phyloP scores from a whole-genome alignment of 768 basidiomycete genomes.

The Paxillus rubicundulus region DNA sequence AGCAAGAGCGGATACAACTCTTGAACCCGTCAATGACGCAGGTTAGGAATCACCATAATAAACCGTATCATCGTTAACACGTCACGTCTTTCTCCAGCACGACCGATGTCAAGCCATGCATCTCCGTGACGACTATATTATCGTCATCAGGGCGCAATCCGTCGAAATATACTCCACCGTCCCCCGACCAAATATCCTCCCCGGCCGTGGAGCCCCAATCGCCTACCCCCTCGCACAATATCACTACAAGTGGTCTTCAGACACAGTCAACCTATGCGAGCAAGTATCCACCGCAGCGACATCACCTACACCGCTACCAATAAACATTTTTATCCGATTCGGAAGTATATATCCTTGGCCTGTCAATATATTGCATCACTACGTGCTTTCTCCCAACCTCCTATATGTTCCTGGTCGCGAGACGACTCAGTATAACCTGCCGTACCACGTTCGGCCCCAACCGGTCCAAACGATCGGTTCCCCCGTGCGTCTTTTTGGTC shows the following conservation, averaged over 20 bases:
- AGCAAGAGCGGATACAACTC: slow-evolving; percentile 33
- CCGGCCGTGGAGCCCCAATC: slow-evolving; percentile 14
- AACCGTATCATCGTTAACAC: background rate
- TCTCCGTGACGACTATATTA: slow-evolving; percentile 40
- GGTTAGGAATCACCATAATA: slow-evolving; percentile 21
- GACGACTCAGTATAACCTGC: slow-evolving; percentile 37
- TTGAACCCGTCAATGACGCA: slow-evolving; percentile 32
- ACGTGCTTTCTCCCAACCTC: slow-evolving; percentile 46
- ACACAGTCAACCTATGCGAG: slow-evolving; percentile 43
- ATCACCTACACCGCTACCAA: slow-evolving; percentile 21
- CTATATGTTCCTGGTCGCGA: slow-evolving; percentile 25
- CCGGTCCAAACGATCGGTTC: slow-evolving; percentile 44
- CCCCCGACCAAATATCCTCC: slow-evolving; percentile 20
- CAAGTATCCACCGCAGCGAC: slow-evolving; percentile 26
- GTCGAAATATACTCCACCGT: slow-evolving; percentile 43
- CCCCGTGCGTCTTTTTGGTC: slow-evolving; percentile 56
- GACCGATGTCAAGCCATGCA: slow-evolving; percentile 42
- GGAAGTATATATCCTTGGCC: slow-evolving; percentile 65
- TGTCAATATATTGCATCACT: slow-evolving; percentile 66
- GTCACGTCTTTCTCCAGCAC: slow-evolving; percentile 27
- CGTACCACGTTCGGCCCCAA: slow-evolving; percentile 42
- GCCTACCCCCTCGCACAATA: slow-evolving; percentile 46
- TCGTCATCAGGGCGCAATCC: slow-evolving; percentile 43
- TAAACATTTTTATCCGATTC: slow-evolving; percentile 60
- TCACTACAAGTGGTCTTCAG: slow-evolving; percentile 57